Evolutionary conservation across 192 early-diverging fungal species (phyloP).

Genomic region (Ambispora gerdemannii): DNA sequence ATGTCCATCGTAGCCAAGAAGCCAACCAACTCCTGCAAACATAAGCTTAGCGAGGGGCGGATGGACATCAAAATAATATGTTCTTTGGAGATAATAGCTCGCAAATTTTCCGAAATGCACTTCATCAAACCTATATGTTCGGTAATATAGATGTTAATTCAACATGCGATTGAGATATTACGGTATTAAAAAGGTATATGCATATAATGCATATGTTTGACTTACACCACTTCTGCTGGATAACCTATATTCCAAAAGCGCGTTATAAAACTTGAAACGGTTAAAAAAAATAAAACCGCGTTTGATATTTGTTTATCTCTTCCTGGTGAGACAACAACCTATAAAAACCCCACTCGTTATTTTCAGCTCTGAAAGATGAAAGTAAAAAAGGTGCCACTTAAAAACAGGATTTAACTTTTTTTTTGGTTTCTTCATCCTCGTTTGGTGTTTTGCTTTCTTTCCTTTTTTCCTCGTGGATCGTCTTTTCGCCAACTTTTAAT

Average conservation of each 20-base stretch:
- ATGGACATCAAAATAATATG: conserved; percentile 97
- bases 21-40: conserved; percentile 74
- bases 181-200: neutral
- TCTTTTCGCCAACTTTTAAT: neutral
- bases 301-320: neutral
- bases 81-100: conserved; percentile 79
- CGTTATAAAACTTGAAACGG: conserved; percentile 52
- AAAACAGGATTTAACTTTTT: neutral
- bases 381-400: neutral
- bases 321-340: neutral
- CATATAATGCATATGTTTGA: too few species aligned
- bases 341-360: too few species aligned
- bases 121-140: conserved; percentile 82
- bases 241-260: conserved; percentile 69
- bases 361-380: neutral
- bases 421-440: neutral
- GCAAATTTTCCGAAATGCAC: conserved; percentile 99
- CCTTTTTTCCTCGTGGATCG: neutral
- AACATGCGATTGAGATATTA: neutral
- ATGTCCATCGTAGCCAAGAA: conserved; percentile 92
- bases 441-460: neutral
- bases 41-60: conserved; percentile 94
- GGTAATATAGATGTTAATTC: neutral
- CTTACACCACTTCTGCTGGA: conserved; percentile 73
- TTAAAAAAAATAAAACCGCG: conserved; percentile 26